Base-by-base conservation (phyloP, 352 stramenopile genomes). In the Globisporangium yorkense region DNA sequence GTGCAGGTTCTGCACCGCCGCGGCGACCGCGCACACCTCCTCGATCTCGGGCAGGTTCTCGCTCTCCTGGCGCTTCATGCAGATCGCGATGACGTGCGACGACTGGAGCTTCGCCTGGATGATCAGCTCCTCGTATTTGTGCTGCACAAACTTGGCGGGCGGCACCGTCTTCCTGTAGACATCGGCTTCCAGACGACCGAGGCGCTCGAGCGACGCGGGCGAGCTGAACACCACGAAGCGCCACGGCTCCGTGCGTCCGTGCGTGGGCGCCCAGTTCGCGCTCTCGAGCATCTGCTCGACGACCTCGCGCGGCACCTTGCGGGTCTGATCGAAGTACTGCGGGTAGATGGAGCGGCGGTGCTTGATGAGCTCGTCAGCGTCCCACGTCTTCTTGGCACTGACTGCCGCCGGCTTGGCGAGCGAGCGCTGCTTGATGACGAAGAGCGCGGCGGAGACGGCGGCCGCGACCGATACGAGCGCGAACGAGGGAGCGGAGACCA, bases 1-100 rank as follows among this genome's bases (percentile, higher is more conserved):
- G 64, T 94, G 85, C 74, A 94, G 83, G 71, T 94, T 94, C 62
- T 94, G 83, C 53, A 94, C 83, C 16, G 85, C 85, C 35, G 73
- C 88, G 7, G 85, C 85, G 9, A 88, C 76, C 0, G 83, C 67
- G 53, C 75, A 86, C 37, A 94, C 67, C 56, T 94, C 85, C 68
- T 94, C 85, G 61, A 87, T 73, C 62, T 94, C 85, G 3, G 85
- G 83, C 45, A 94, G 72, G 35, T 80, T 80, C 61, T 88, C 78
- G 67, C 79, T 91, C 54, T 82, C 73, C 59, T 94, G 85, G 58
- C 85, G 85, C 75, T 94, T 88, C 75, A 94, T 87, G 71, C 79
- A 88, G 59, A 94, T 91, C 54, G 85, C 83, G 56, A 94, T 85
- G 24, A 92, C 82, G 65, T 89, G 76, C 53, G 80, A 91, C 27